Conservation (phyloP, 345 rosid species). For the Populus ilicifolia region DNA sequence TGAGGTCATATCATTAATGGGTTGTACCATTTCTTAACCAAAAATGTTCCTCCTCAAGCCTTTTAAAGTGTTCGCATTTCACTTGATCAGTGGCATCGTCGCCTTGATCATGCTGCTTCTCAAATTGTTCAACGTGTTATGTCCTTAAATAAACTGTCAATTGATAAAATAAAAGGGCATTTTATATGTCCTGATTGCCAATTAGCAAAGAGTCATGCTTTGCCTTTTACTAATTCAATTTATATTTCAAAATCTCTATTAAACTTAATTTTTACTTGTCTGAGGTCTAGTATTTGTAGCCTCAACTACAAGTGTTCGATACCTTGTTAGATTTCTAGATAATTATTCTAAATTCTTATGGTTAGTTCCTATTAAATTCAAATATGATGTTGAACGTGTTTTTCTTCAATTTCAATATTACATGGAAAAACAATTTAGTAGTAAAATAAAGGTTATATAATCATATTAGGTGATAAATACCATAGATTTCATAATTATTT, state of each 20-base stretch:
- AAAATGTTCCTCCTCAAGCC: neutral
- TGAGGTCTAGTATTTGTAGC: neutral
- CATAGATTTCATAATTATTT: neutral
- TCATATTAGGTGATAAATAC: too few species aligned
- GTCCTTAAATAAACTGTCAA: neutral
- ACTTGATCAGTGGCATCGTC: fast-evolving
- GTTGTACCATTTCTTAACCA: neutral
- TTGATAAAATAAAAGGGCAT: too few species aligned
- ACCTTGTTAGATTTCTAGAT: neutral
- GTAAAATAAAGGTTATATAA: too few species aligned
- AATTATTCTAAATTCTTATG: neutral
- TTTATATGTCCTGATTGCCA: too few species aligned
- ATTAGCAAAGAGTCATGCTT: neutral
- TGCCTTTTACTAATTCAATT: neutral
- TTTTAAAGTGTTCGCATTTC: neutral
- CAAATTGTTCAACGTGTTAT: neutral
- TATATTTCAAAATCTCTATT: neutral
- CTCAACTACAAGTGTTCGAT: neutral
- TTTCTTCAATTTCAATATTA: neutral
- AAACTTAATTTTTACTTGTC: neutral
- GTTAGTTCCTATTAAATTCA: neutral
- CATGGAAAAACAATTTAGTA: neutral
- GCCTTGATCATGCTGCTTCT: neutral
- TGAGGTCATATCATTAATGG: neutral
- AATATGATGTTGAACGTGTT: neutral